Conservation (phyloP, 768 basidiomycete species). For the Tulasnella sp. region DNA sequence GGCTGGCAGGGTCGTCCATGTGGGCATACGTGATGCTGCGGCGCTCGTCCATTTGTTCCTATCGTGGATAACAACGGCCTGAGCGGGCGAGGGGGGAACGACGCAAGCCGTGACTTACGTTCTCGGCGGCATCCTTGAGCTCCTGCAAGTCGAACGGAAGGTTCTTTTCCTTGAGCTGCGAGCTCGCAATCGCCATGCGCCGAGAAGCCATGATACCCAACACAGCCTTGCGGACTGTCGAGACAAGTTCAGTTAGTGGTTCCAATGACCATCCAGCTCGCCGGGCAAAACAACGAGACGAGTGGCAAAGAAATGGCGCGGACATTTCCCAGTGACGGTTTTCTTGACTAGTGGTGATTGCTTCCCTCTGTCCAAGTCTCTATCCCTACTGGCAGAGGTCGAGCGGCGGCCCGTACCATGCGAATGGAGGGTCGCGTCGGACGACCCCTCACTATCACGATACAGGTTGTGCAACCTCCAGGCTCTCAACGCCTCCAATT, state of each 20-base stretch:
- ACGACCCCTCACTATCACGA: no score
- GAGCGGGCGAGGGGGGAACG: not conserved
- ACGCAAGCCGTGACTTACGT: slow-evolving; percentile 28
- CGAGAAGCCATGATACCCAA: slow-evolving; percentile 76
- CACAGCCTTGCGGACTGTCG: slow-evolving; percentile 74
- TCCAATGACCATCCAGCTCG: not conserved
- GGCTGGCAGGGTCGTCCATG: slow-evolving; percentile 2
- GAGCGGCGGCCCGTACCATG: no score
- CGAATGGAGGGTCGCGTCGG: no score
- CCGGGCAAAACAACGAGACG: not conserved
- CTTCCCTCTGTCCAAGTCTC: no score
- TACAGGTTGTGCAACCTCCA: no score
- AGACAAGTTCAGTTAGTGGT: not conserved
- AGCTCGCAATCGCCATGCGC: slow-evolving; percentile 45
- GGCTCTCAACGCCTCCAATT: no score
- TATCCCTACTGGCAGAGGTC: no score
- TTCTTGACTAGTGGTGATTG: no score
- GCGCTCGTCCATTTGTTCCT: slow-evolving; percentile 20
- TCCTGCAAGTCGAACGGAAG: slow-evolving; percentile 36
- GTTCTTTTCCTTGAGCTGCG: slow-evolving; percentile 37
- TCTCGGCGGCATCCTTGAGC: slow-evolving; percentile 74
- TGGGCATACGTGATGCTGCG: slow-evolving; percentile 13
- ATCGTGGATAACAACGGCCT: not conserved
- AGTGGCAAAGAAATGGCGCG: no score
- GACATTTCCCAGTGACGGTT: no score